Evolutionary conservation across 306 rosid species (phyloP), one percentile per base, ranked within the genome.

Genomic region (Malus domestica): DNA sequence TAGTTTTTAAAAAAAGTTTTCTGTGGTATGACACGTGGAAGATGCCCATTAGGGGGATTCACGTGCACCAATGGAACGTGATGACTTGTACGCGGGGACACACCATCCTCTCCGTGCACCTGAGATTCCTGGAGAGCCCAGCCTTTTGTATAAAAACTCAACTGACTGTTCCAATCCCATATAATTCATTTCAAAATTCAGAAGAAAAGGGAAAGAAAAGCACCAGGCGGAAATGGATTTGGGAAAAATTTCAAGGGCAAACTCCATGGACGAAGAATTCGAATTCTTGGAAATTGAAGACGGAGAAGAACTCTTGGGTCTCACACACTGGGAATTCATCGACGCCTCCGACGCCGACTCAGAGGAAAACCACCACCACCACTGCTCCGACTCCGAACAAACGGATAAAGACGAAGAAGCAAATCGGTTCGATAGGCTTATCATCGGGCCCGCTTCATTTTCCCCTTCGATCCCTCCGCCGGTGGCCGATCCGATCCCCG

Each of bases 251-350:
- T 30, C 60, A 20, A 42, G 63, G 40, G 74, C 76, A 75, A 6
- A n/a, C 46, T 2, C 78, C 80, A 3, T 61, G 40, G 72, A 58
- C 16, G 81, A 79, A 45, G 87, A 89, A 62, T 80, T 84, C 73
- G 84, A 84, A 22, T 80, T 87, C 62, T 5, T 87, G 74, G 66
- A 79, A 22, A 81, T 81, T 0, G 78, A 79, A 0, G 88, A 84
- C 55, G 20, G 55, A 7, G 91, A 64, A 2, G 81, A 77, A 8
- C 12, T 44, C 10, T 51, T 61, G 51, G 69, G 71, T 35, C 82
- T 90, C 2, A 82, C 89, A 1, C 84, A 84, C 62, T 93, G 98
- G 98, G 89, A 86, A 67, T 54, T 86, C 46, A 66, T 86, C 51
- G 65, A 83, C 65, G 65, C 77, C 52, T 80, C 78, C 5, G 86